Evolutionary conservation across 2,329 filamentous ascomycete species (phyloP).

Genomic region (Fusarium nanum): DNA sequence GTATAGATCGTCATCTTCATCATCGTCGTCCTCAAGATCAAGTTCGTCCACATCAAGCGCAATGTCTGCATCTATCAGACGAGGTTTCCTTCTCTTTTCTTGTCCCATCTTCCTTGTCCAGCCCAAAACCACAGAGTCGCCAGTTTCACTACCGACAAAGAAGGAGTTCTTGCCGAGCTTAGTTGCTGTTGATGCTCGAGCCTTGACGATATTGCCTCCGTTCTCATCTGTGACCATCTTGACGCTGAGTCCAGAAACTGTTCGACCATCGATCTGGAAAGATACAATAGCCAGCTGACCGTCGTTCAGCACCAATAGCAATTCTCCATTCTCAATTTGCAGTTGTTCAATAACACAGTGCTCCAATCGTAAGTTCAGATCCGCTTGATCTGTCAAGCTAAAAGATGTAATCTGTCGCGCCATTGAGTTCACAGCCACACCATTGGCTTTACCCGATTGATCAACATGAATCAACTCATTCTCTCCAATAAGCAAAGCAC

Average conservation of each 20-base stretch:
- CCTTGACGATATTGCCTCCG: conserved; percentile 71
- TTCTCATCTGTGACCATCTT: conserved; percentile 70
- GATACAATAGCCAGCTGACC: conserved; percentile 80
- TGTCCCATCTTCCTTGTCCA: conserved; percentile 77
- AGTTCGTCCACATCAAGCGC: conserved; percentile 63
- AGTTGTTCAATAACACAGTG: conserved; percentile 81
- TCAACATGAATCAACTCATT: conserved; percentile 97
- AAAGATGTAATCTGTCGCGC: conserved; percentile 86
- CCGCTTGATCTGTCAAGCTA: conserved; percentile 85
- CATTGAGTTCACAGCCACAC: conserved; percentile 92
- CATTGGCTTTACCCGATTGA: conserved; percentile 92
- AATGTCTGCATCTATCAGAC: conserved; percentile 65
- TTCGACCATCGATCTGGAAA: conserved; percentile 90
- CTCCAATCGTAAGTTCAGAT: conserved; percentile 83
- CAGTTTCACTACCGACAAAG: conserved; percentile 87
- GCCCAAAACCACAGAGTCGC: conserved; percentile 83
- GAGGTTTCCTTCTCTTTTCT: conserved; percentile 73
- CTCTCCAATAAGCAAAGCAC: conserved; percentile 84
- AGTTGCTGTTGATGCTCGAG: conserved; percentile 75
- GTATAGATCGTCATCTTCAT: conserved; percentile 70
- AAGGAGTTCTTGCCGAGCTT: conserved; percentile 75
- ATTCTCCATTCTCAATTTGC: conserved; percentile 80
- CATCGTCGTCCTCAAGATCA: conserved; percentile 71
- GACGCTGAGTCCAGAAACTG: conserved; percentile 87
- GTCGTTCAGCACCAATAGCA: conserved; percentile 83